These are phyloP conservation scores for Akanthomyces dipterigenus DNA, from an alignment of 2,329 filamentous ascomycete species.

Conservation along the genomic window DNA sequence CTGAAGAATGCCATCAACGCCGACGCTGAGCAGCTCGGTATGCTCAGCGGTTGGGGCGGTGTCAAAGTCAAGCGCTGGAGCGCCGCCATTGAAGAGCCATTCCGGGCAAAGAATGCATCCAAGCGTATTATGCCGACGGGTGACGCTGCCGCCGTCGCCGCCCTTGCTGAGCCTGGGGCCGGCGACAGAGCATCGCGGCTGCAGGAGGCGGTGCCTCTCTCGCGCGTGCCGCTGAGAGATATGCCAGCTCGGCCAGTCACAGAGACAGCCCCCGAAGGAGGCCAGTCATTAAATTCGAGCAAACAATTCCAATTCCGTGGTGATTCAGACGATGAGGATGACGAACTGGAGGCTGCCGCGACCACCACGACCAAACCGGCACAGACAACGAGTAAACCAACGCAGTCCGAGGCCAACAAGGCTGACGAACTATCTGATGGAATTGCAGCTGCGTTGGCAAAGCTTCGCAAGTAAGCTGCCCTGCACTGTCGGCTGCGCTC, in stretches of 20 bases:
- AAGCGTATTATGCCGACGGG: conserved; percentile 32
- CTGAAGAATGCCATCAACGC: conserved; percentile 83
- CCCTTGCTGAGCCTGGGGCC: conserved; percentile 2
- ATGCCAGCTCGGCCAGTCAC: conserved; percentile 22
- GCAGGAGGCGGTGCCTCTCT: conserved; percentile 34
- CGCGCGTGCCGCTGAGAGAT: conserved; percentile 34
- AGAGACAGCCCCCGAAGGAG: not conserved
- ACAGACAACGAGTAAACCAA: not conserved
- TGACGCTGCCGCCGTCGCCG: not conserved
- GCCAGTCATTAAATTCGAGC: conserved; percentile 10
- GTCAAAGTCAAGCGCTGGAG: conserved; percentile 89
- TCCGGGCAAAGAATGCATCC: conserved; percentile 66
- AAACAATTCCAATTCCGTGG: conserved; percentile 33
- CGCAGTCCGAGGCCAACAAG: conserved; percentile 13
- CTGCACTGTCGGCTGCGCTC: not conserved
- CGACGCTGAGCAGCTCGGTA: conserved; percentile 72
- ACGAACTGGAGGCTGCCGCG: conserved; percentile 46
- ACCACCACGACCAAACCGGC: conserved; percentile 37
- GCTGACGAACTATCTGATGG: conserved; percentile 47
- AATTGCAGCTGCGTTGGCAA: conserved; percentile 55
- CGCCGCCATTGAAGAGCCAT: conserved; percentile 75
- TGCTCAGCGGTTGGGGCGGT: conserved; percentile 90
- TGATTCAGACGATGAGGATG: conserved; percentile 38
- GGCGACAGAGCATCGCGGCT: conserved; percentile 22
- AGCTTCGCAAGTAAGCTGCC: conserved; percentile 36